Percentiles rank a stretch among this genome's conserved stretches.
Conservation (phyloP, 495 filamentous ascomycete species). For the Talaromyces nanjingensis region DNA sequence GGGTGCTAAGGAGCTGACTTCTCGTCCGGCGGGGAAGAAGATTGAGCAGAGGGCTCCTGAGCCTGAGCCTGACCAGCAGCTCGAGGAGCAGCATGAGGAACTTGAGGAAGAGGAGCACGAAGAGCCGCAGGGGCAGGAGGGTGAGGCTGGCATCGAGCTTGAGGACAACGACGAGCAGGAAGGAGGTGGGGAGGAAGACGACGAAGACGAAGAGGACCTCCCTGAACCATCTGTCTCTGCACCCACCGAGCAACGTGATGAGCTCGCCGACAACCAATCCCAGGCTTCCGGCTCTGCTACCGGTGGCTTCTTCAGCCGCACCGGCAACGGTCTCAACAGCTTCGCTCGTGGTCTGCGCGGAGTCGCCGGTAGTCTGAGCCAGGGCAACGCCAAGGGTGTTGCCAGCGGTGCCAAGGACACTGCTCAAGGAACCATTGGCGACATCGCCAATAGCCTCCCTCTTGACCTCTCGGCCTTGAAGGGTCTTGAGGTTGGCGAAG, state of each 20-base stretch:
- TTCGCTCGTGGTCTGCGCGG: slow-evolving; percentile 15
- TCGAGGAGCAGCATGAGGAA: not conserved
- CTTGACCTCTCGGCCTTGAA: slow-evolving; percentile 61
- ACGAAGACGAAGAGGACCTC: slow-evolving; percentile 12
- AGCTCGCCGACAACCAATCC: slow-evolving; percentile 19
- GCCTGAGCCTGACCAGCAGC: slow-evolving; percentile 1
- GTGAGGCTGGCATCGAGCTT: not conserved
- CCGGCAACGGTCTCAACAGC: slow-evolving; percentile 7
- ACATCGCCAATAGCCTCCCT: slow-evolving; percentile 22
- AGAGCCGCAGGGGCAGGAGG: not conserved
- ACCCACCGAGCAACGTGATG: slow-evolving; percentile 26
- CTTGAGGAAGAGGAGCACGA: not conserved
- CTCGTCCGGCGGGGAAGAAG: slow-evolving; percentile 5
- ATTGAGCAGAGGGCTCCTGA: slow-evolving; percentile 2
- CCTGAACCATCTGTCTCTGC: not conserved
- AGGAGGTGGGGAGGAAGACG: slow-evolving; percentile 20
- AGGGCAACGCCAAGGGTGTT: slow-evolving; percentile 19
- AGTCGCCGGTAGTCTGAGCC: slow-evolving; percentile 10
- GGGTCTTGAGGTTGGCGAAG: slow-evolving; percentile 52
- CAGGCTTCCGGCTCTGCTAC: slow-evolving; percentile 26
- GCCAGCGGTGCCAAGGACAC: slow-evolving; percentile 18
- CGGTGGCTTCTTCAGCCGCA: slow-evolving; percentile 8
- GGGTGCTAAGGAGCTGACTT: not conserved
- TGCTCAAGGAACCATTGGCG: slow-evolving; percentile 22
- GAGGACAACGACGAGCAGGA: slow-evolving; percentile 10